A percentile compares a stretch with the other conserved stretches of the same genome.
Conservation (phyloP, 2,329 filamentous ascomycete genomes). For the Hypoxylon sp. region DNA sequence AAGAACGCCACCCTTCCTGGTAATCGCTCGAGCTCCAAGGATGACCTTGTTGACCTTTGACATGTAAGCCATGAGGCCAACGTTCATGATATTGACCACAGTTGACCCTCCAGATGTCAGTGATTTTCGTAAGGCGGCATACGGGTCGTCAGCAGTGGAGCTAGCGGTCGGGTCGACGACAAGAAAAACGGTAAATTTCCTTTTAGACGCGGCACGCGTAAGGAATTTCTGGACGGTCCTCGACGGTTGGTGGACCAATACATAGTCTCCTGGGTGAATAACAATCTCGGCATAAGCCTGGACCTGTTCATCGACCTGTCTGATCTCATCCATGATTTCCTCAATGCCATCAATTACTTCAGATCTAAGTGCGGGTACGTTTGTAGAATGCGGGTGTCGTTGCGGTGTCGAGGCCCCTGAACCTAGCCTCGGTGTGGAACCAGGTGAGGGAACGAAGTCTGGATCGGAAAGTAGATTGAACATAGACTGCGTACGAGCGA, state of each 20-base stretch:
- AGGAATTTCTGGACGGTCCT: constrained; percentile 91
- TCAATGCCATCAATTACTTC: constrained; percentile 95
- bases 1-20: constrained; percentile 88
- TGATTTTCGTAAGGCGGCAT: constrained; percentile 77
- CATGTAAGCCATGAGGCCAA: constrained; percentile 93
- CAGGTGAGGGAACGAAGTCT: constrained; percentile 63
- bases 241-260: constrained; percentile 89
- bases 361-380: constrained; percentile 79
- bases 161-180: constrained; percentile 71
- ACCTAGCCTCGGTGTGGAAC: constrained; percentile 60
- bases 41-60: constrained; percentile 96
- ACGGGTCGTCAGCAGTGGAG: constrained; percentile 56
- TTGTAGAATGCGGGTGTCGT: constrained; percentile 56
- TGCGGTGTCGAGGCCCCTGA: constrained; percentile 66
- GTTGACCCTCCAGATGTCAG: constrained; percentile 82
- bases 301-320: constrained; percentile 93
- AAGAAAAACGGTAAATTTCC: constrained; percentile 91
- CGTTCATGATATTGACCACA: constrained; percentile 86
- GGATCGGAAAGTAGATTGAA: constrained; percentile 87
- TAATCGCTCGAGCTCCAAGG: constrained; percentile 85
- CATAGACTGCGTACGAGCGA: constrained; percentile 79
- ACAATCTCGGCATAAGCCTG: constrained; percentile 89
- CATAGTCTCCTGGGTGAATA: constrained; percentile 92
- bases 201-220: constrained; percentile 85
- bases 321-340: constrained; percentile 95